These are phyloP conservation scores for Haemoproteus tartakovskyi DNA, from an alignment of 169 alveolate genomes.

Conservation along the genomic window DNA sequence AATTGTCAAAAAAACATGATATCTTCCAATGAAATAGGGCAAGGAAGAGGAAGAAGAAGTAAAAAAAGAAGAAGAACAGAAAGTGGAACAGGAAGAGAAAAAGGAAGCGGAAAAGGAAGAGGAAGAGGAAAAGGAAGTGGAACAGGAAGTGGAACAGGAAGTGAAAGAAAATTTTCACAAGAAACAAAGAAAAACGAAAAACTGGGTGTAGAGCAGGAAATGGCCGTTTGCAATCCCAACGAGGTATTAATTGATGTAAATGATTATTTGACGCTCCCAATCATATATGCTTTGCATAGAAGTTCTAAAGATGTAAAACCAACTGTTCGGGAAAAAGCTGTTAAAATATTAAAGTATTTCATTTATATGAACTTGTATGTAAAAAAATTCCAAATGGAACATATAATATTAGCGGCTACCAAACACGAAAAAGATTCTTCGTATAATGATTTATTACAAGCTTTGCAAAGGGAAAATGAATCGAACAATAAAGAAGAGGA, in stretches of 20 bases:
- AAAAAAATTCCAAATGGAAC: not conserved
- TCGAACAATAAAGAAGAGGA: not conserved
- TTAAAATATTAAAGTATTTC: slow-evolving; percentile 50
- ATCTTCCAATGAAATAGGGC: too few species aligned
- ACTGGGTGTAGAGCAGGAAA: too few species aligned
- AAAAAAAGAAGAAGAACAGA: too few species aligned
- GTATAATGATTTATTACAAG: not conserved
- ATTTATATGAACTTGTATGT: slow-evolving; percentile 44
- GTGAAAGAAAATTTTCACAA: too few species aligned
- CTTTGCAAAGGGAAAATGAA: too few species aligned
- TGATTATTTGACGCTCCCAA: slow-evolving; percentile 33
- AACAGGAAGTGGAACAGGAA: too few species aligned
- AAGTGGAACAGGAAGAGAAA: not conserved
- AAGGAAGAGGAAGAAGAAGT: too few species aligned
- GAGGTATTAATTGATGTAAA: slow-evolving; percentile 8
- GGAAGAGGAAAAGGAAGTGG: not conserved
- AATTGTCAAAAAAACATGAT: too few species aligned
- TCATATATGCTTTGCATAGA: slow-evolving; percentile 34
- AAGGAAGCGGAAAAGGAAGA: not conserved
- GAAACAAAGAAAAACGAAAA: not conserved
- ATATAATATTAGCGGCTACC: not conserved
- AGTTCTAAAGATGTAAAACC: slow-evolving; percentile 59
- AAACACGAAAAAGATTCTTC: not conserved
- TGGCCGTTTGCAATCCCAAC: not conserved
- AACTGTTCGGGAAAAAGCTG: slow-evolving; percentile 40